phyloP scores from a whole-genome alignment of 352 stramenopile genomes.

The Phytophthora palmivora region DNA sequence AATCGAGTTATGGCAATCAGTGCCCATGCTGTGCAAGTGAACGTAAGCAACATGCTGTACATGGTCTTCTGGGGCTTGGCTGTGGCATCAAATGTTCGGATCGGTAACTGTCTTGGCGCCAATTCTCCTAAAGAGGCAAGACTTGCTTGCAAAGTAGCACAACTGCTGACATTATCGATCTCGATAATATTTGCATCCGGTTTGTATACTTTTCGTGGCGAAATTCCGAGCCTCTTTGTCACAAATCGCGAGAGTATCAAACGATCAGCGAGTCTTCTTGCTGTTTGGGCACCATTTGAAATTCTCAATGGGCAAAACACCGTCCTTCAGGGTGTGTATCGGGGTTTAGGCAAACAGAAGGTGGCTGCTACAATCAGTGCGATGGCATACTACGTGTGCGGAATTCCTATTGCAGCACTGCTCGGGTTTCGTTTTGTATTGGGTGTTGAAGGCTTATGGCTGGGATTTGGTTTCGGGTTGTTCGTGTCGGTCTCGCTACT shows the following conservation, averaged over 20 bases:
- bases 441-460: conserved; percentile 77
- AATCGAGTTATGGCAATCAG: conserved; percentile 70
- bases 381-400: conserved; percentile 78
- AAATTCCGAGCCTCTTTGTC: conserved; percentile 54
- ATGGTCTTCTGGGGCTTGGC: conserved; percentile 79
- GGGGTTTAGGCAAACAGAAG: conserved; percentile 69
- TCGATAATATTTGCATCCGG: conserved; percentile 41
- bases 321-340: conserved; percentile 76
- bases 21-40: conserved; percentile 75
- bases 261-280: conserved; percentile 48
- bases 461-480: conserved; percentile 73
- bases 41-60: conserved; percentile 71
- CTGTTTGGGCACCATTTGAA: conserved; percentile 69
- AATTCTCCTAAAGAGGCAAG: conserved; percentile 60
- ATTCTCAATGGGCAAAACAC: conserved; percentile 77
- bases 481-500: conserved; percentile 18
- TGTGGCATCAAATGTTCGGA: conserved; percentile 70
- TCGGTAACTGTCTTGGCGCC: conserved; percentile 78
- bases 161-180: conserved; percentile 45
- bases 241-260: conserved; percentile 47
- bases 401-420: conserved; percentile 69
- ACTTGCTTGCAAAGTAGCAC: conserved; percentile 46
- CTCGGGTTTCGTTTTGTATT: conserved; percentile 54
- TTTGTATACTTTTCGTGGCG: conserved; percentile 47
- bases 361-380: conserved; percentile 72